Conservation (phyloP, 106 monocot species). For the Allium sativum region DNA sequence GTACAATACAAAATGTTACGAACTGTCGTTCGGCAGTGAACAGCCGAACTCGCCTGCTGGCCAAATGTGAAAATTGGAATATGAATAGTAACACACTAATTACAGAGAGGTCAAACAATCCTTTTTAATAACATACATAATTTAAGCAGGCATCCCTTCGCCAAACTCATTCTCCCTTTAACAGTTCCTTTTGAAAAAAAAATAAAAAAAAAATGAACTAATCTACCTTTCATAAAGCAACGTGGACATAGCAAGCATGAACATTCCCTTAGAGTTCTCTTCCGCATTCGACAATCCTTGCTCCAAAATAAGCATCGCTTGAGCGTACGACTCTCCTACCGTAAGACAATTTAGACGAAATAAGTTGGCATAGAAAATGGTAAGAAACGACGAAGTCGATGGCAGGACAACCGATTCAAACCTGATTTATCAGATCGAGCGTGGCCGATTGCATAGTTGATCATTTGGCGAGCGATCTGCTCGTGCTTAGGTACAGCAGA, state of each 20-base stretch:
- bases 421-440: slow-evolving; percentile 52
- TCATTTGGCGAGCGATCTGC: slow-evolving; percentile 40
- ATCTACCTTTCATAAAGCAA: slow-evolving; percentile 61
- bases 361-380: neutral
- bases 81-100: too few species aligned
- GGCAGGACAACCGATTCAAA: neutral
- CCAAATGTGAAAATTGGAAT: too few species aligned
- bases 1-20: too few species aligned
- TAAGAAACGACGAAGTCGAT: neutral
- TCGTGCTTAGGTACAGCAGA: slow-evolving; percentile 14
- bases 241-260: slow-evolving; percentile 68
- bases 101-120: too few species aligned
- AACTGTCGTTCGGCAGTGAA: too few species aligned
- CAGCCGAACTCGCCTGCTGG: too few species aligned
- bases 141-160: too few species aligned
- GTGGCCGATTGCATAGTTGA: slow-evolving; percentile 44
- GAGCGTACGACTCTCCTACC: slow-evolving; percentile 35
- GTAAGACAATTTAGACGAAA: neutral
- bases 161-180: too few species aligned
- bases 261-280: slow-evolving; percentile 24
- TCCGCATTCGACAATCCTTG: slow-evolving; percentile 43
- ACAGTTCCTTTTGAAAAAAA: neutral
- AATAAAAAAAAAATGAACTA: neutral
- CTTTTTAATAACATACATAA: too few species aligned
- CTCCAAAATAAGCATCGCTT: slow-evolving; percentile 55